phyloP scores from a whole-genome alignment of 73 alveolate genomes.

The Uronychia binucleata region DNA sequence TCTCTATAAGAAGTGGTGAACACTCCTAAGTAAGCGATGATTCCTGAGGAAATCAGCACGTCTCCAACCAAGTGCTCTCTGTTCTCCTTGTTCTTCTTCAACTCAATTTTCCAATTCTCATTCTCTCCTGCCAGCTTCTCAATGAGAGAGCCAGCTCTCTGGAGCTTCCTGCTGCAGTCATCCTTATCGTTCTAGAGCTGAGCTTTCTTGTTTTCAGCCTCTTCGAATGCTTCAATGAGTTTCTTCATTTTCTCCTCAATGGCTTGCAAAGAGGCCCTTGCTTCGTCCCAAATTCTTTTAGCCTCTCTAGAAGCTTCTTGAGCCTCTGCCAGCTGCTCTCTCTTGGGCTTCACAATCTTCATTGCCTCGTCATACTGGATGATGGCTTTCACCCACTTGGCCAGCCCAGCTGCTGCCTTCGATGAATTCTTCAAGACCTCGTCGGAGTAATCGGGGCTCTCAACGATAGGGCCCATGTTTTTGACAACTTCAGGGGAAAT shows the following conservation, averaged over 20 bases:
- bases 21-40: constrained; percentile 99
- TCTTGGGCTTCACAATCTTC: constrained; percentile 97
- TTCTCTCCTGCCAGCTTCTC: constrained; percentile 97
- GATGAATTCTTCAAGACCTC: constrained; percentile 78
- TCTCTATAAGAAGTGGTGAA: constrained; percentile 96
- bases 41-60: constrained; percentile 97
- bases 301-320: constrained; percentile 92
- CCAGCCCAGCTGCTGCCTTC: constrained; percentile 88
- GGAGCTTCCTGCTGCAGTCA: constrained; percentile 90
- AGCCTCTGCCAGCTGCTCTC: constrained; percentile 96
- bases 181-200: constrained; percentile 93
- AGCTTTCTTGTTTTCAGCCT: constrained; percentile 95
- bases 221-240: constrained; percentile 85
- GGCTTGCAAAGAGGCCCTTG: constrained; percentile 87
- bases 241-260: constrained; percentile 88
- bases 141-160: constrained; percentile 97
- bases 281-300: constrained; percentile 85
- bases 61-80: constrained; percentile 97
- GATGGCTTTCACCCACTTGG: constrained; percentile 93
- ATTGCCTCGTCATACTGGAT: constrained; percentile 80
- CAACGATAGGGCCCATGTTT: constrained; percentile 61
- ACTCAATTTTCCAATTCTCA: constrained; percentile 93
- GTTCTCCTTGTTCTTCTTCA: constrained; percentile 72
- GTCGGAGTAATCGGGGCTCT: constrained; percentile 69
- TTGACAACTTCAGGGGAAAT: constrained; percentile 68